Base-by-base conservation (phyloP, 1,284 basidiomycete species). In the Rhodotorula sp. region DNA sequence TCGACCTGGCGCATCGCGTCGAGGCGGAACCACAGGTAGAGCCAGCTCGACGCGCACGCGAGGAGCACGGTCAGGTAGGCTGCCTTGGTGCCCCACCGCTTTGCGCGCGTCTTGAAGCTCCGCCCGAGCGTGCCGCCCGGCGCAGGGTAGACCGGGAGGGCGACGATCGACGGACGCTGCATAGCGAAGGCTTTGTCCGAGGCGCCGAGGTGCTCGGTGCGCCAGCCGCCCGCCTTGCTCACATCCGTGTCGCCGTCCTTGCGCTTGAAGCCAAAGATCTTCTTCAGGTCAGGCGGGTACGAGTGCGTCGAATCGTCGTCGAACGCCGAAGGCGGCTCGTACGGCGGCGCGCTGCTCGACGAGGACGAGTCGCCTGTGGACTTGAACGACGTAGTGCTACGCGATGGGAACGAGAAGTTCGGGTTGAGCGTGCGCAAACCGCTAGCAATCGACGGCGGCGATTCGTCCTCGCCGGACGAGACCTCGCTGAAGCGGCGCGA, bases 91-190 rank as follows among this genome's bases (percentile, higher is more conserved):
- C 46, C 67, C 19, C 56, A 14, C 53, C 65, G 66, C 50, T 70
- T 70, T 23, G 56, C 56, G 14, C 66, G 46, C 25, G 19, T 45
- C 61, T 55, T 50, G 64, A 68, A 56, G 44, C 59, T 60, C 7
- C 59, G 41, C 0, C 61, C 46, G 25, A 68, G 23, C 21, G 55
- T 45, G 0, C 70, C 70, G 0, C 67, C 69, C 12, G 70, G 70
- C 1, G 72, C 61, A 9, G 74, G 74, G 56, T 75, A 75, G 9
- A 75, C 72, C 5, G 74, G 74, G 8, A 75, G 52, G 3, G 74
- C 74, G 46, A 75, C 74, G 64, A 75, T 73, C 45, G 70, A 72
- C n/a, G 72, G 74, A 0, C 74, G 64, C 42, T 64, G 67, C 54
- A 60, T 23, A 7, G 55, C 52, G 53, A 67, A 67, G 7, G 72